These are phyloP conservation scores for Pichia eremophila DNA, from an alignment of 805 yeast genomes.

Conservation along the genomic window DNA sequence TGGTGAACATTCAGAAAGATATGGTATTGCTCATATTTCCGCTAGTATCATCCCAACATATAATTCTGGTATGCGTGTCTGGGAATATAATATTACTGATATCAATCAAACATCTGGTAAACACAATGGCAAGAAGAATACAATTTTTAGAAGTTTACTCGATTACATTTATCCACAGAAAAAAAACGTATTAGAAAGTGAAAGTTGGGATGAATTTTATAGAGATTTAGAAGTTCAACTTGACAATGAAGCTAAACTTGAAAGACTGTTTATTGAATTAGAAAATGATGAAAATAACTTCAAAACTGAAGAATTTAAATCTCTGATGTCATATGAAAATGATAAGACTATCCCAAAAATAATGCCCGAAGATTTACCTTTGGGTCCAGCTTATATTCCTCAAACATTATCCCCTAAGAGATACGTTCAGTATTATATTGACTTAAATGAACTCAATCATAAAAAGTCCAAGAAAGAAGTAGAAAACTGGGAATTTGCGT, in stretches of 20 bases:
- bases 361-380: constrained; percentile 42
- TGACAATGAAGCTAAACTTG: constrained; percentile 4
- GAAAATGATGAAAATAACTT: constrained; percentile 11
- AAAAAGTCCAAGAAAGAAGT: constrained; percentile 24
- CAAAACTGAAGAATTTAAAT: constrained; percentile 6
- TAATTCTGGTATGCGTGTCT: constrained; percentile 72
- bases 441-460: constrained; percentile 30
- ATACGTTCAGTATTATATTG: constrained; percentile 68
- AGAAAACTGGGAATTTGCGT: constrained; percentile 38
- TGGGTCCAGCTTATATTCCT: constrained; percentile 71
- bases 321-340: constrained; percentile 5
- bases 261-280: constrained; percentile 1
- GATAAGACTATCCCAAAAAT: constrained; percentile 58
- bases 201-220: constrained; percentile 16
- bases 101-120: constrained; percentile 22
- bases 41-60: constrained; percentile 79
- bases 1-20: constrained; percentile 44
- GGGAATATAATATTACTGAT: constrained; percentile 75
- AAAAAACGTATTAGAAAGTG: constrained; percentile 16
- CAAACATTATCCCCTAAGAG: constrained; percentile 67
- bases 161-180: neutral
- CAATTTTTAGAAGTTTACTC: neutral
- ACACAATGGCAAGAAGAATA: neutral
- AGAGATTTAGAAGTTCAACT: constrained; percentile 5
- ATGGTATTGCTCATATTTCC: constrained; percentile 58